Conservation (phyloP, 2,329 filamentous ascomycete species). For the Raffaelea arxii region DNA sequence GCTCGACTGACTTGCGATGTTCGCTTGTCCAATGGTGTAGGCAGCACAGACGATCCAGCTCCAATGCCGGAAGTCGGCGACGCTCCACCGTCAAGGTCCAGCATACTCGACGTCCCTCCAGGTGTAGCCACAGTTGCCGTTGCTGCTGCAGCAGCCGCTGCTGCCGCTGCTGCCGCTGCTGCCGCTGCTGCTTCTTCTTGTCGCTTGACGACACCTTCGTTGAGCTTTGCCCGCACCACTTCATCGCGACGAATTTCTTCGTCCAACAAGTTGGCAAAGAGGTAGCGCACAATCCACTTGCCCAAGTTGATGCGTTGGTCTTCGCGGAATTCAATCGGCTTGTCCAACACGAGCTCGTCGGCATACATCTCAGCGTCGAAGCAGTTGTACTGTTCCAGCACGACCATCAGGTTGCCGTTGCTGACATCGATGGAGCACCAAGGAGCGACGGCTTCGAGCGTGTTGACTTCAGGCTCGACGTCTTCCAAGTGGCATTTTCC, state of each 20-base stretch:
- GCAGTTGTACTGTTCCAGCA: constrained; percentile 88
- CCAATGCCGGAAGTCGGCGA: constrained; percentile 39
- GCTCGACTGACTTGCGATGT: constrained; percentile 46
- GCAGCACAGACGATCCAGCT: constrained; percentile 27
- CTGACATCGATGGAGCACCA: constrained; percentile 95
- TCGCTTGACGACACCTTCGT: constrained; percentile 51
- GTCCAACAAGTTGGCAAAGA: constrained; percentile 82
- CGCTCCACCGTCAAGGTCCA: constrained; percentile 1
- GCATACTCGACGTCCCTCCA: constrained; percentile 23
- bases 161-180: constrained; percentile 21
- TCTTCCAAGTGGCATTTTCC: constrained; percentile 92
- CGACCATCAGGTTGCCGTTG: constrained; percentile 82
- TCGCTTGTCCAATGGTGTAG: constrained; percentile 47
- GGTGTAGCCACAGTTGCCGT: constrained; percentile 25
- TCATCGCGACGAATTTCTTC: constrained; percentile 83
- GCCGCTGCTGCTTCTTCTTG: constrained; percentile 39
- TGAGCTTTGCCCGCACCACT: constrained; percentile 57
- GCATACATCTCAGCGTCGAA: constrained; percentile 98
- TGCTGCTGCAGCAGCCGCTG: neutral
- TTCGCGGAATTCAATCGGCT: constrained; percentile 73
- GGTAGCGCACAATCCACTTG: constrained; percentile 89
- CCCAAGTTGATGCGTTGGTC: constrained; percentile 96
- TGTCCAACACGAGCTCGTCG: constrained; percentile 69
- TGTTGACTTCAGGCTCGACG: constrained; percentile 79
- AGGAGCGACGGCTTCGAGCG: constrained; percentile 77